phyloP scores from a whole-genome alignment of 768 basidiomycete genomes.

The Boletus edulis region DNA sequence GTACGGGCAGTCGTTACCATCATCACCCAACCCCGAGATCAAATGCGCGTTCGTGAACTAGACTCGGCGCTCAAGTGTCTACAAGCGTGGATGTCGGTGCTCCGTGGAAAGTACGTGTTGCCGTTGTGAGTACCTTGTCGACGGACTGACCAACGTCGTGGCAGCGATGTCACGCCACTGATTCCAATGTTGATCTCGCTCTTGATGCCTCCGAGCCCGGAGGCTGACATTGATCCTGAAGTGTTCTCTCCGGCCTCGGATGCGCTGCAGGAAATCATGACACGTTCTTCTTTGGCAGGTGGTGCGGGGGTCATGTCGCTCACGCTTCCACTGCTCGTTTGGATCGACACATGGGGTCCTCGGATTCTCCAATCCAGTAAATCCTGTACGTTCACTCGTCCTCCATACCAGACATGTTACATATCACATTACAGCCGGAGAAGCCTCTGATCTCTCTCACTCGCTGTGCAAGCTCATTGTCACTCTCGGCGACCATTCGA shows the following conservation, averaged over 20 bases:
- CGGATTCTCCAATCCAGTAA: constrained; percentile 41
- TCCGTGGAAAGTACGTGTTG: constrained; percentile 61
- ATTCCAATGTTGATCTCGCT: constrained; percentile 61
- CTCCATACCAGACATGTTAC: background rate
- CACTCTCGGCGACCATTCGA: constrained; percentile 85
- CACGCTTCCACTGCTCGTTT: constrained; percentile 84
- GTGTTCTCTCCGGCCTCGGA: constrained; percentile 66
- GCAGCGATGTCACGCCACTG: constrained; percentile 67
- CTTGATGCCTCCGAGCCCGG: constrained; percentile 31
- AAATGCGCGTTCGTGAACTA: constrained; percentile 42
- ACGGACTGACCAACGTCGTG: constrained; percentile 1
- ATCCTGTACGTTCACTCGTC: constrained; percentile 31
- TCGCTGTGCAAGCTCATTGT: constrained; percentile 79
- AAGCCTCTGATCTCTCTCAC: constrained; percentile 55
- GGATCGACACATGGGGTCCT: constrained; percentile 59
- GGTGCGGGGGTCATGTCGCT: constrained; percentile 68
- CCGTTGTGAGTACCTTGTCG: background rate
- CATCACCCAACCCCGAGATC: constrained; percentile 41
- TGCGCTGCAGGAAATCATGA: constrained; percentile 74
- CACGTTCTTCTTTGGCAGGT: constrained; percentile 67
- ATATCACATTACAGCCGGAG: constrained; percentile 12
- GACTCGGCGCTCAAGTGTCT: constrained; percentile 76
- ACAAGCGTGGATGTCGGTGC: constrained; percentile 75
- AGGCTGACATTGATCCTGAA: constrained; percentile 42
- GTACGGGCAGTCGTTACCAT: constrained; percentile 62